phyloP scores from a whole-genome alignment of 2,329 filamentous ascomycete genomes.

The Cladosporium sp. region DNA sequence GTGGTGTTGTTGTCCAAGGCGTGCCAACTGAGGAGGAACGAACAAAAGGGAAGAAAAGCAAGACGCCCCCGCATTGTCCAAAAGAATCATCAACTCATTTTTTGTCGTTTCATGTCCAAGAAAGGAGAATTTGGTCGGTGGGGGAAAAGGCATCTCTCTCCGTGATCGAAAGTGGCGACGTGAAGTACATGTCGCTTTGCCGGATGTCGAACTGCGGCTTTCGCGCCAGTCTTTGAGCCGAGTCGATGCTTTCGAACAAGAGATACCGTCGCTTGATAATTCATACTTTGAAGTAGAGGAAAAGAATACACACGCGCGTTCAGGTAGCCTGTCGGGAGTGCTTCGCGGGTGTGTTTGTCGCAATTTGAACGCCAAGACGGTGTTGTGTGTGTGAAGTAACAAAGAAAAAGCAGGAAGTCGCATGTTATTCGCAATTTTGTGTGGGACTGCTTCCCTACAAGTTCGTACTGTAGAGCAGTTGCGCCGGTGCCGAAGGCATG shows the following conservation, averaged over 20 bases:
- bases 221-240: too few species aligned
- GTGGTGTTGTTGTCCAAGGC: background rate
- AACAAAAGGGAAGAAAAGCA: background rate
- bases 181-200: background rate
- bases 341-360: background rate
- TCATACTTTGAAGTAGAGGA: constrained; percentile 14
- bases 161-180: background rate
- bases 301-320: background rate
- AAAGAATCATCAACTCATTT: constrained; percentile 11
- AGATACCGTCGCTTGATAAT: constrained; percentile 16
- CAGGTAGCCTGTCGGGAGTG: background rate
- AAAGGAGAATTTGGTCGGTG: background rate
- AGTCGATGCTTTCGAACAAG: background rate
- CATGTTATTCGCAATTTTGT: constrained; percentile 9
- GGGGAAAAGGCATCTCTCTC: background rate
- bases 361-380: constrained; percentile 1
- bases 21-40: background rate
- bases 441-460: constrained; percentile 12
- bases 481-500: constrained; percentile 16
- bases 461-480: constrained; percentile 6
- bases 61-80: background rate
- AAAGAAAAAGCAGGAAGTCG: background rate
- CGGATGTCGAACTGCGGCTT: too few species aligned
- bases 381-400: background rate
- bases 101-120: constrained; percentile 15